Conservation (phyloP, 805 yeast species). For the Schizosaccharomyces cryophilus region DNA sequence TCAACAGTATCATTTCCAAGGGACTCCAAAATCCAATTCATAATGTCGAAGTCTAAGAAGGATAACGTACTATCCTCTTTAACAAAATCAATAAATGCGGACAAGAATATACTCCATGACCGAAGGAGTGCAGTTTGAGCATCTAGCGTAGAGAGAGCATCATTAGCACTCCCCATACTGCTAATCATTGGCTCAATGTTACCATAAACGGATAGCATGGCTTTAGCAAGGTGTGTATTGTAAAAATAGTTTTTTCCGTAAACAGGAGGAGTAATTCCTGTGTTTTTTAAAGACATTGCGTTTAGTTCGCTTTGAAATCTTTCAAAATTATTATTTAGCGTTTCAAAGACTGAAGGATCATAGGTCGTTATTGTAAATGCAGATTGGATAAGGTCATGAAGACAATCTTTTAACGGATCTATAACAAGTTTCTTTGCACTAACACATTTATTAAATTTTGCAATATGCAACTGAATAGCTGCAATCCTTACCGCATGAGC, state of each 20-base stretch:
- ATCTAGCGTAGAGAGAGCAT: constrained; percentile 35
- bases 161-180: constrained; percentile 31
- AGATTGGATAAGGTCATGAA: background rate
- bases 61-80: background rate
- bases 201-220: constrained; percentile 5
- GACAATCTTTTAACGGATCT: background rate
- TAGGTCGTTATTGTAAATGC: background rate
- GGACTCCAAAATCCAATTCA: background rate
- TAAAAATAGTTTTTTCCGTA: background rate
- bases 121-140: constrained; percentile 23
- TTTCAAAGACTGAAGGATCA: background rate
- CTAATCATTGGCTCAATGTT: constrained; percentile 27
- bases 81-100: background rate
- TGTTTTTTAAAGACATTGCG: background rate
- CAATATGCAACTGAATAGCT: background rate
- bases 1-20: background rate
- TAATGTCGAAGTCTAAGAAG: background rate
- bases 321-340: background rate
- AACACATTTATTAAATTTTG: background rate
- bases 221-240: background rate
- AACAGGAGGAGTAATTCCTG: background rate
- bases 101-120: background rate
- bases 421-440: background rate
- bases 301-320: background rate
- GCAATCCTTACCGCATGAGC: background rate